Conservation (phyloP, 805 yeast genomes). For the Suhomyces prunicola region DNA sequence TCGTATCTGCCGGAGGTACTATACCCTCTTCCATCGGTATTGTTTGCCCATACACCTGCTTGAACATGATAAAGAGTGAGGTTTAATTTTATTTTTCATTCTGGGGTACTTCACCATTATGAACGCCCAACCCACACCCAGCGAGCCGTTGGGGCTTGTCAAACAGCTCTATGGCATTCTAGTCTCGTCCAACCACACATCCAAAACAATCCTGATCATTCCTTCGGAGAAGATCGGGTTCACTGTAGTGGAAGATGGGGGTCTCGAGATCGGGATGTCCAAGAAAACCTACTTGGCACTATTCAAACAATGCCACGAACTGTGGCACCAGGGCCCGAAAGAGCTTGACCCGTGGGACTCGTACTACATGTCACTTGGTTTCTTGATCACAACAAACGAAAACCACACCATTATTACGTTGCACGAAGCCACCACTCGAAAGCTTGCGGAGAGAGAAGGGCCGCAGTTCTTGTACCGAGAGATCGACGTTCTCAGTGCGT, state of each 20-base stretch:
- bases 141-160: background rate
- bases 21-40: background rate
- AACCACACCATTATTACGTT: slow-evolving; percentile 27
- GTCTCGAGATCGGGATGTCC: slow-evolving; percentile 31
- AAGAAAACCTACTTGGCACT: slow-evolving; percentile 27
- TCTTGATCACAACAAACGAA: slow-evolving; percentile 38
- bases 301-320: slow-evolving; percentile 31
- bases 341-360: slow-evolving; percentile 8
- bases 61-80: background rate
- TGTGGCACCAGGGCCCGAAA: slow-evolving; percentile 19
- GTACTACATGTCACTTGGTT: slow-evolving; percentile 33
- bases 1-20: slow-evolving; percentile 27
- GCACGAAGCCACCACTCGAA: slow-evolving; percentile 24
- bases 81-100: background rate
- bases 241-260: slow-evolving; percentile 6
- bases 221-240: slow-evolving; percentile 3
- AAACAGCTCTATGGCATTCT: background rate
- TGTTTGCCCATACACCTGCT: background rate
- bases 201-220: slow-evolving; percentile 9
- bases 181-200: background rate
- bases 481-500: slow-evolving; percentile 30
- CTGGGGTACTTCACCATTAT: background rate
- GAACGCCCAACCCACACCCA: background rate
- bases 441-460: slow-evolving; percentile 9
- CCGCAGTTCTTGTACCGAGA: slow-evolving; percentile 13